A percentile compares a stretch with the other conserved stretches of the same genome.
These are phyloP conservation scores for Pseudocercospora fuligena DNA, from an alignment of 2,329 filamentous ascomycete species.

Conservation along the genomic window DNA sequence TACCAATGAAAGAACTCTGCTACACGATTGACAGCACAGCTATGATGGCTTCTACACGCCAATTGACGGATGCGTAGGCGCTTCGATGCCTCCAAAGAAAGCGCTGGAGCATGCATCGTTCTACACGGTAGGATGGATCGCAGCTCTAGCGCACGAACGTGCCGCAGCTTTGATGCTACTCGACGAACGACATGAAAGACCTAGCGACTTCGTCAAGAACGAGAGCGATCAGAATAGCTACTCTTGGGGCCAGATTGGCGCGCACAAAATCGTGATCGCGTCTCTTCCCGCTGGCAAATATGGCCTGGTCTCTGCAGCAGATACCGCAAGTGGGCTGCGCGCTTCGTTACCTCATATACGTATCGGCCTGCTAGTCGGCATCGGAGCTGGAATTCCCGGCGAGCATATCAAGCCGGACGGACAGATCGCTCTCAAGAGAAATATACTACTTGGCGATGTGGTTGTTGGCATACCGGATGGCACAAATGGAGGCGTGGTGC, in stretches of 20 bases:
- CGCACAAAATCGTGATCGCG: conserved; percentile 34
- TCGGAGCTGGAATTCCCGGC: conserved; percentile 32
- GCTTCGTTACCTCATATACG: conserved; percentile 6
- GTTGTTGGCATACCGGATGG: conserved; percentile 33
- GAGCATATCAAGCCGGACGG: conserved; percentile 31
- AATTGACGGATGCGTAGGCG: not conserved
- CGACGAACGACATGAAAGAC: conserved; percentile 19
- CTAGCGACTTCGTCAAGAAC: not conserved
- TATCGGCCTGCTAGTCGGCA: conserved; percentile 33
- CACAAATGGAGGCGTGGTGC: conserved; percentile 30
- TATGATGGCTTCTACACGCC: not conserved
- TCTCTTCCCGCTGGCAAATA: conserved; percentile 27
- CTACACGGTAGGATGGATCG: conserved; percentile 20
- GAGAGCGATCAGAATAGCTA: conserved; percentile 30
- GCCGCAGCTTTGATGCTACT: conserved; percentile 9
- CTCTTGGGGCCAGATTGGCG: conserved; percentile 29
- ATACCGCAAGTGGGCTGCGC: conserved; percentile 9
- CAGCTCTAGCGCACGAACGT: conserved; percentile 18
- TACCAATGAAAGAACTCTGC: too few species aligned
- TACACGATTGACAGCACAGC: too few species aligned
- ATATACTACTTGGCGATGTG: conserved; percentile 39
- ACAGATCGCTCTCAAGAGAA: conserved; percentile 9
- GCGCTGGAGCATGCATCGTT: not conserved
- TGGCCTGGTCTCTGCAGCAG: conserved; percentile 25
- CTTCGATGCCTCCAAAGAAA: not conserved